phyloP scores from a whole-genome alignment of 306 rosid species.

The Biancaea sappan region DNA sequence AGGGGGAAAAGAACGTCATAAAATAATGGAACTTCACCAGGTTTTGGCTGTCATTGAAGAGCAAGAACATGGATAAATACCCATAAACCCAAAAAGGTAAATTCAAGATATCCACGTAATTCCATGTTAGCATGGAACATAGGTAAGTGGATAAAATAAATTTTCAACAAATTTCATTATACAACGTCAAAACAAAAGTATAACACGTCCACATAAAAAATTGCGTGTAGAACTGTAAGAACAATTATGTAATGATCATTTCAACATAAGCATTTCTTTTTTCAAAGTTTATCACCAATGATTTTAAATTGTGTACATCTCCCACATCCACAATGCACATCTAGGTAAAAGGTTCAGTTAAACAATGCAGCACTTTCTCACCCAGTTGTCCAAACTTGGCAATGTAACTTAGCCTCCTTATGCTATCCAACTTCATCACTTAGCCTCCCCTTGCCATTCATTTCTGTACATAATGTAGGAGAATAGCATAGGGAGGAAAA shows the following conservation, averaged over 20 bases:
- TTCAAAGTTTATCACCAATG: neutral
- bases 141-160: constrained; percentile 1
- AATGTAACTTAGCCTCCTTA: neutral
- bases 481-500: constrained; percentile 14
- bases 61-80: neutral
- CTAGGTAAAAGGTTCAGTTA: neutral
- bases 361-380: neutral
- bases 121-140: neutral
- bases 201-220: neutral
- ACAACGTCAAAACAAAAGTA: constrained; percentile 4
- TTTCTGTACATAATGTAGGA: neutral
- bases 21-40: neutral
- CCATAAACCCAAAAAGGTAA: neutral
- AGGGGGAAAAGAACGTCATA: neutral
- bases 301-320: neutral
- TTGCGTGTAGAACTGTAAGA: neutral
- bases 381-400: neutral
- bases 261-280: constrained; percentile 5
- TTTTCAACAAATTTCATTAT: constrained; percentile 6
- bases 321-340: neutral
- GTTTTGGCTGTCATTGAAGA: neutral
- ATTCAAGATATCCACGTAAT: neutral
- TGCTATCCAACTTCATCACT: constrained; percentile 23
- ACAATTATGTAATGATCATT: constrained; percentile 8
- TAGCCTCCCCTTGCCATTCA: constrained; percentile 19